phyloP scores from a whole-genome alignment of 139 green algal genomes.

The Auxenochlorella pyrenoidosa region DNA sequence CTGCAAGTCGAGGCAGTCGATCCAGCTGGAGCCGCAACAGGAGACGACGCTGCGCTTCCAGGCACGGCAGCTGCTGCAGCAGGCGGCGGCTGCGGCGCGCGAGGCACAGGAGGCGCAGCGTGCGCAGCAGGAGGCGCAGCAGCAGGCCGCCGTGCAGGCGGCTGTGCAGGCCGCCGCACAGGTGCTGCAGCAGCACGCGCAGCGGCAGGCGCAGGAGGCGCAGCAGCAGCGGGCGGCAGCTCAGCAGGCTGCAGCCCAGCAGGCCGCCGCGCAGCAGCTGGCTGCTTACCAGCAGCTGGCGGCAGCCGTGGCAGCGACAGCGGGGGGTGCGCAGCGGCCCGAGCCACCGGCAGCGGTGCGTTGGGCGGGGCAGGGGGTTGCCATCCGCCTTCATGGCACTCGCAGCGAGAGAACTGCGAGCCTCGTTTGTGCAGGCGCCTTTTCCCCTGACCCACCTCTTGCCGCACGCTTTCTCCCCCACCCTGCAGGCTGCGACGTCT shows the following conservation, averaged over 20 bases:
- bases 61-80: neutral
- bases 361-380: neutral
- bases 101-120: neutral
- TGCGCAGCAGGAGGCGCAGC: neutral
- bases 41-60: slow-evolving; percentile 32
- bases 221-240: neutral
- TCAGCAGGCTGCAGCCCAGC: neutral
- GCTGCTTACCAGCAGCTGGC: neutral
- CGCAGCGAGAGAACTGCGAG: no score
- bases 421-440: no score
- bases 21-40: slow-evolving; percentile 42
- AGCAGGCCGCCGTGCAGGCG: neutral
- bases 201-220: no score
- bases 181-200: neutral
- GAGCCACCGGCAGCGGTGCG: neutral
- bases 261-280: slow-evolving; percentile 1
- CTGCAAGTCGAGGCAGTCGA: slow-evolving; percentile 39
- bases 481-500: neutral
- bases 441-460: neutral
- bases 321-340: neutral
- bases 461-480: neutral
- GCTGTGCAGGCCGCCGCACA: neutral
- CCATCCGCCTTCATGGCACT: no score
- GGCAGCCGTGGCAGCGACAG: neutral
- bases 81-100: neutral